A percentile compares a stretch with the other conserved stretches of the same genome.
Conservation (phyloP, 2,329 filamentous ascomycete species). For the Cladobotryum protrusum region DNA sequence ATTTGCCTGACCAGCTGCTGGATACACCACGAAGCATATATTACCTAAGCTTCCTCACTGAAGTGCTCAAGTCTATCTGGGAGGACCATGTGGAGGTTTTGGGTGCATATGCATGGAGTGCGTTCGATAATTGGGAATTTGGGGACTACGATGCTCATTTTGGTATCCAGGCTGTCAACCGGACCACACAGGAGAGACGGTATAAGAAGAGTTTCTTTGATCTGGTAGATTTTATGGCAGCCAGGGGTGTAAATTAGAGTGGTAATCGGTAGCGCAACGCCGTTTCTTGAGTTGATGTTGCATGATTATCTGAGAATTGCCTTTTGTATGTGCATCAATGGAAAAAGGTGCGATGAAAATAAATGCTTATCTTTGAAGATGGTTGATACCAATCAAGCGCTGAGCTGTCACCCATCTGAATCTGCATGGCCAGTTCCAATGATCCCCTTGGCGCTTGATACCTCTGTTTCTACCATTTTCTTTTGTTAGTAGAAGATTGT, state of each 20-base stretch:
- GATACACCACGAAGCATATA: constrained; percentile 49
- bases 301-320: too few species aligned
- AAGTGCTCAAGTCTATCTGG: constrained; percentile 49
- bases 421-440: too few species aligned
- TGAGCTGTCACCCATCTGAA: too few species aligned
- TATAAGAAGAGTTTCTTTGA: constrained; percentile 57
- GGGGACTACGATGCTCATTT: constrained; percentile 40
- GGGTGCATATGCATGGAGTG: constrained; percentile 49
- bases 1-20: constrained; percentile 43
- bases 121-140: constrained; percentile 51
- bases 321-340: too few species aligned
- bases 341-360: too few species aligned
- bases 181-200: constrained; percentile 41
- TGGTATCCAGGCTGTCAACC: constrained; percentile 51
- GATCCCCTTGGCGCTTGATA: too few species aligned
- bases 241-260: constrained; percentile 20
- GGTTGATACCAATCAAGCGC: too few species aligned
- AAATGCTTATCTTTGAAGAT: too few species aligned
- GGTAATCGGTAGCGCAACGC: too few species aligned
- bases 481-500: too few species aligned
- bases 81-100: constrained; percentile 50
- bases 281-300: too few species aligned
- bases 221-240: constrained; percentile 44
- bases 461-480: too few species aligned
- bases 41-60: constrained; percentile 48